Evolutionary conservation across 106 monocot genomes (phyloP).

Genomic region (Dendrobium catenatum): DNA sequence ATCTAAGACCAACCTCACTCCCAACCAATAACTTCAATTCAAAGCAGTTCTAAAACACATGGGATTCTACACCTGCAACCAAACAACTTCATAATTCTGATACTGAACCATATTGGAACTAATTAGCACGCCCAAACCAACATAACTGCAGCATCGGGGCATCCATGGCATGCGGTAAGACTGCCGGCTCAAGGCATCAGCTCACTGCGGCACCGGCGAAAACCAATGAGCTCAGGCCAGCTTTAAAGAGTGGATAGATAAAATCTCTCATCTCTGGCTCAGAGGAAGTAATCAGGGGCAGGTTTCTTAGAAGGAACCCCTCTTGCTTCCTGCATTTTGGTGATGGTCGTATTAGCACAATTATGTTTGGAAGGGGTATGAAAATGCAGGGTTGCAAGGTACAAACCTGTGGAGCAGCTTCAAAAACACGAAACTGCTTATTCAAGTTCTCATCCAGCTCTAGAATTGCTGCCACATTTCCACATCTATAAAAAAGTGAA

Average conservation of each 20-base stretch:
- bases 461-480: conserved; percentile 96
- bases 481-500: conserved; percentile 45
- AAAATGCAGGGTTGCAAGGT: background rate
- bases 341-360: background rate
- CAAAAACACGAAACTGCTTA: conserved; percentile 90
- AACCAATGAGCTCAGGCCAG: background rate
- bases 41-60: background rate
- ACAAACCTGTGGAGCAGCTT: conserved; percentile 85
- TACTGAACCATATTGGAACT: background rate
- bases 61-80: background rate
- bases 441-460: conserved; percentile 96
- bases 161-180: background rate
- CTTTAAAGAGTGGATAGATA: background rate
- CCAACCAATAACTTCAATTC: background rate
- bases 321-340: conserved; percentile 76
- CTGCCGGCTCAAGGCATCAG: background rate
- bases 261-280: conserved; percentile 6
- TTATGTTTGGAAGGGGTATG: background rate
- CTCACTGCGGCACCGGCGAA: background rate
- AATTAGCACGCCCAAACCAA: background rate
- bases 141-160: background rate
- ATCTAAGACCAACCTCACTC: background rate
- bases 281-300: conserved; percentile 93
- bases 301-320: conserved; percentile 85
- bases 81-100: background rate